Base-by-base conservation (phyloP, 306 rosid genomes). In the Abrus precatorius region DNA sequence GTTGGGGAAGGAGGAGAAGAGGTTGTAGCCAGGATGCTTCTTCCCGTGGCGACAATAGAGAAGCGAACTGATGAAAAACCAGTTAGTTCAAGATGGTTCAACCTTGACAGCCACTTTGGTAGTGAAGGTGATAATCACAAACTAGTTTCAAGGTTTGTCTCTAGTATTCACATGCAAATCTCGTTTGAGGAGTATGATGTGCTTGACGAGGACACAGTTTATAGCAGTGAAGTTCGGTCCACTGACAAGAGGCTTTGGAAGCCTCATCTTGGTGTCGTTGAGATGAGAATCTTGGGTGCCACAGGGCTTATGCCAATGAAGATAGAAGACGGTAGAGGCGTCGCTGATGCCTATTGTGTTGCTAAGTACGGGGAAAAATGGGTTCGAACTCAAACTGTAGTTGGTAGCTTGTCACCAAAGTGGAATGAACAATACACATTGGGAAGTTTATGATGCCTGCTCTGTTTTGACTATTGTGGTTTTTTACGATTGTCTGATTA, bases 371-470 rank as follows among this genome's bases (percentile, higher is more conserved):
- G 61, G 47, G 4, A 4, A n/a, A 33, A 70, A 70, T 70, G 75
- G 61, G 40, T 34, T 32, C 60, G 61, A 3, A 70, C 61, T 70
- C 61, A 30, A 3, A 70, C 75, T 3, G 47, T 50, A 13, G 13
- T 50, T 33, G 33, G 33, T 50, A 49, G 61, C 63, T 33, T 34
- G 13, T 52, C 47, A 52, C 76, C 76, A 13, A n/a, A 34, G 76
- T 71, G 40, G 40, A 36, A 36, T 36, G 40, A 2, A 1, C 40
- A 36, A 36, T 36, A 36, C 40, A 36, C 4, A n/a, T 48, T 62
- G 48, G 76, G 63, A 52, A 33, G 63, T 71, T 52, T 52, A 71
- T 71, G 76, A 52, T 71, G 63, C 60, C n/a, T 32, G 63, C 63
- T 33, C 49, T 52, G 63, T 71, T 7, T 7, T 71, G 63, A 71